A percentile compares a stretch with the other conserved stretches of the same genome.
Conservation (phyloP, 2,329 filamentous ascomycete species). For the Colletotrichum aenigma region DNA sequence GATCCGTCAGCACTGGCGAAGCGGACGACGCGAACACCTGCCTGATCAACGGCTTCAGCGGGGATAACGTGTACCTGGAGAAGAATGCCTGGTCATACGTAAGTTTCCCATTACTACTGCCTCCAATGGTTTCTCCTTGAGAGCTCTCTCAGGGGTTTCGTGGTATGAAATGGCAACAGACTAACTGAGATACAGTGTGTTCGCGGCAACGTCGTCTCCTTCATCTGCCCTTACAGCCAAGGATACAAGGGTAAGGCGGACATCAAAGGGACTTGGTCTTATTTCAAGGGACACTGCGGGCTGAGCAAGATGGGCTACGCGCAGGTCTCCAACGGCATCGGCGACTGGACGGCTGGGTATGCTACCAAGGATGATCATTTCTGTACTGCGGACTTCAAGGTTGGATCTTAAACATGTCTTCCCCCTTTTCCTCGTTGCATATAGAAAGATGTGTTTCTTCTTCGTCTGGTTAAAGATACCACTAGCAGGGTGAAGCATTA, state of each 20-base stretch:
- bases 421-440: neutral
- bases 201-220: neutral
- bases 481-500: rapidly evolving
- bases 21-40: neutral
- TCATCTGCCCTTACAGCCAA: neutral
- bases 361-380: neutral
- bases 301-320: neutral
- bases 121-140: neutral
- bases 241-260: neutral
- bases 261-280: neutral
- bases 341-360: neutral
- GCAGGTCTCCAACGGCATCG: neutral
- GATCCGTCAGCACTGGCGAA: neutral
- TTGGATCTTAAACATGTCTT: neutral
- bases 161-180: neutral
- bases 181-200: neutral
- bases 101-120: neutral
- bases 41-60: neutral
- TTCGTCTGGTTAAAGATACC: neutral
- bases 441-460: neutral
- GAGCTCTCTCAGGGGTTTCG: neutral
- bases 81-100: neutral
- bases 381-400: neutral
- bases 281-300: neutral
- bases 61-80: neutral